Evolutionary conservation across 2,329 filamentous ascomycete species (phyloP).

Genomic region (Alternaria angustiovoidea): DNA sequence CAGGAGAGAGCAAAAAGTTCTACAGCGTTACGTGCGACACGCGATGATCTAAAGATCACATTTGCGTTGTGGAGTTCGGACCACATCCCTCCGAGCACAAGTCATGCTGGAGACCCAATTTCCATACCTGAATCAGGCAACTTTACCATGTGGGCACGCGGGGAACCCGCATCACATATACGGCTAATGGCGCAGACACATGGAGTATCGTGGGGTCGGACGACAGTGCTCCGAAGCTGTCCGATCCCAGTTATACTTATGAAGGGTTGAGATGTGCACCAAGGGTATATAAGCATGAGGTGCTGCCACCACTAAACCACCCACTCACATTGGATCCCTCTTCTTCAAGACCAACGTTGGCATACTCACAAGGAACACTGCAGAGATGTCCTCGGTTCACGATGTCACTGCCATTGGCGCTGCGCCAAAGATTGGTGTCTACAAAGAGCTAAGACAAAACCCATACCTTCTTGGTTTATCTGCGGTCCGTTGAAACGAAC

Average conservation of each 20-base stretch:
- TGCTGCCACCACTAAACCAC: background rate
- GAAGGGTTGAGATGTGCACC: slow-evolving; percentile 1
- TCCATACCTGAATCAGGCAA: slow-evolving; percentile 11
- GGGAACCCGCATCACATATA: slow-evolving; percentile 5
- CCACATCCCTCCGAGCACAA: slow-evolving; percentile 28
- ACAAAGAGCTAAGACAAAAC: slow-evolving; percentile 30
- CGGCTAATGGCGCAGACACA: slow-evolving; percentile 6
- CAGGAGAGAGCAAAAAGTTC: background rate
- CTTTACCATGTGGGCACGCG: slow-evolving; percentile 16
- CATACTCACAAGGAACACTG: background rate
- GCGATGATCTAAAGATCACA: slow-evolving; percentile 1
- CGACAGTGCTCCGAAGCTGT: slow-evolving; percentile 23
- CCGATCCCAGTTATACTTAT: slow-evolving; percentile 16
- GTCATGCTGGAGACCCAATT: slow-evolving; percentile 15
- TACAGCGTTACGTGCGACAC: background rate
- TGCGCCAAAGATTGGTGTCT: slow-evolving; percentile 24
- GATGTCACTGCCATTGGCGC: slow-evolving; percentile 8
- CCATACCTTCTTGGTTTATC: slow-evolving; percentile 32
- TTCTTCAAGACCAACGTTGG: background rate
- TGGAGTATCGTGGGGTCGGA: slow-evolving; percentile 22
- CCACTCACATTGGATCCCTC: background rate
- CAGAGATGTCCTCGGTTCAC: slow-evolving; percentile 1
- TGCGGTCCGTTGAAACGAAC: slow-evolving; percentile 10
- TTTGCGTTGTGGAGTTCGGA: slow-evolving; percentile 26
- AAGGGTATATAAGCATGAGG: slow-evolving; percentile 15